A percentile compares a stretch with the other conserved stretches of the same genome.
phyloP scores from a whole-genome alignment of 129 eudicot species.

The Flaveria brownii region DNA sequence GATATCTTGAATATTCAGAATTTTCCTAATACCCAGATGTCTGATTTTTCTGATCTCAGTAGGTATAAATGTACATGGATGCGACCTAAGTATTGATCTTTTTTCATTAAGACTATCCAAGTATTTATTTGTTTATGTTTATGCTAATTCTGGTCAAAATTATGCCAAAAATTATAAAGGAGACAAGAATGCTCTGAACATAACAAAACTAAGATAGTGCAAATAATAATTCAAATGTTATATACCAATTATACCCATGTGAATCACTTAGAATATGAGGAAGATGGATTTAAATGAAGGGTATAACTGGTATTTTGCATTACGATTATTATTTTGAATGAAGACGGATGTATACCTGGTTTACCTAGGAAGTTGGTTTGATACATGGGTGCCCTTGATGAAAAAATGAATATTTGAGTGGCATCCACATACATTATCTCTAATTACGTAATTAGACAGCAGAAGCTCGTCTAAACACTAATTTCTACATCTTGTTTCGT shows the following conservation, averaged over 20 bases:
- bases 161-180: not conserved
- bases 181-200: not conserved
- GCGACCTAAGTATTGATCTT: conserved; percentile 1
- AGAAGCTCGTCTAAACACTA: not conserved
- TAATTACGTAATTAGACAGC: not conserved
- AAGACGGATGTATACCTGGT: not conserved
- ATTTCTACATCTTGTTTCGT: not conserved
- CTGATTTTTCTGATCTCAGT: not conserved
- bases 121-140: not conserved
- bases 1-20: not conserved
- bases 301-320: not conserved
- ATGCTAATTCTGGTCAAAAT: not conserved
- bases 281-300: not conserved
- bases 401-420: not conserved
- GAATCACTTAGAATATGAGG: not conserved
- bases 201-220: not conserved
- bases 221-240: not conserved
- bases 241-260: not conserved
- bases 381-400: not conserved
- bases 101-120: not conserved
- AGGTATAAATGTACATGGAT: conserved; percentile 2
- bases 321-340: not conserved
- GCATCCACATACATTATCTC: not conserved
- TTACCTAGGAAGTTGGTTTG: not conserved
- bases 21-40: not conserved